Evolutionary conservation across 345 rosid genomes (phyloP).

Genomic region (Pistacia atlantica): DNA sequence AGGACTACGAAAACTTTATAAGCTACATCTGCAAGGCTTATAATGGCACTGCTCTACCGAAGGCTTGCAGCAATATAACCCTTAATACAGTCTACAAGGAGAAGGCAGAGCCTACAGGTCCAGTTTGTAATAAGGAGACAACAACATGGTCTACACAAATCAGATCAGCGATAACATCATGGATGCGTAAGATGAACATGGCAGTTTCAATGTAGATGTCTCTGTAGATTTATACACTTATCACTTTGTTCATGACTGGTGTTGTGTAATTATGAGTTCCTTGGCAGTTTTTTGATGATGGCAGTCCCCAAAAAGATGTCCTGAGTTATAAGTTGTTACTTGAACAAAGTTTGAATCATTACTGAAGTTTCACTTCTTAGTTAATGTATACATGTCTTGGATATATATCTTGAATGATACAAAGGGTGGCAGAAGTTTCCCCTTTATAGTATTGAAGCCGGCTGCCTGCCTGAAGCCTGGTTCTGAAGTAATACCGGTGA

Average conservation of each 20-base stretch:
- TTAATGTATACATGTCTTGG: not conserved
- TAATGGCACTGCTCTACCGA: conserved; percentile 43
- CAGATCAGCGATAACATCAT: conserved; percentile 25
- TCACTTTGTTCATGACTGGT: not conserved
- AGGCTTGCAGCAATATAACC: conserved; percentile 55
- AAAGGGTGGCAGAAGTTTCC: not conserved
- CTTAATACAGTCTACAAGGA: conserved; percentile 13
- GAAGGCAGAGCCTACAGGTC: conserved; percentile 25
- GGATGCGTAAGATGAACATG: conserved; percentile 27
- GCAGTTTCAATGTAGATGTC: conserved; percentile 19
- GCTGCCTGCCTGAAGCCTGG: not conserved
- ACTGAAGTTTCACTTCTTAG: not conserved
- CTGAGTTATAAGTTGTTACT: not conserved
- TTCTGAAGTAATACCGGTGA: not conserved
- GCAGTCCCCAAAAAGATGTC: not conserved
- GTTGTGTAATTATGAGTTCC: not conserved
- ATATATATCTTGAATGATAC: not conserved
- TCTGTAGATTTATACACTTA: not conserved
- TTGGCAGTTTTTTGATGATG: not conserved
- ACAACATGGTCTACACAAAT: conserved; percentile 13
- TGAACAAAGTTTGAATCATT: not conserved
- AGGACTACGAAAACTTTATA: conserved; percentile 80
- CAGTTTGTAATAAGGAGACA: conserved; percentile 46
- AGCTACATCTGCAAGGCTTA: conserved; percentile 86
- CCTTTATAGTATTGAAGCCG: not conserved